Evolutionary conservation across 2,329 filamentous ascomycete species (phyloP).

Genomic region (Malbranchea cinnamomea): DNA sequence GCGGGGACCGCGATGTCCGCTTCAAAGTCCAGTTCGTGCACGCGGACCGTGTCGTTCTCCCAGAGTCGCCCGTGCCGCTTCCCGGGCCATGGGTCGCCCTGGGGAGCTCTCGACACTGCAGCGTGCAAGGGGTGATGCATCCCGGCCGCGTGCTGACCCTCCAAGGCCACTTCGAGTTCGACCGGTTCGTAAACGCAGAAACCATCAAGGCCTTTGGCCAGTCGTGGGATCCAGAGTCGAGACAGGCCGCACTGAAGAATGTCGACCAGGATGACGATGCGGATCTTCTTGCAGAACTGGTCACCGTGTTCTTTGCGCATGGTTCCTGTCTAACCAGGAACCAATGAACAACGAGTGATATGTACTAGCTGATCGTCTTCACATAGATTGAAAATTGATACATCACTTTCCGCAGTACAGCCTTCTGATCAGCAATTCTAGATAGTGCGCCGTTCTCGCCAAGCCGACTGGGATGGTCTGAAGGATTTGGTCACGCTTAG

Average conservation of each 20-base stretch:
- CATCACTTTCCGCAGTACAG: no score
- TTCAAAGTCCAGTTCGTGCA: slow-evolving; percentile 22
- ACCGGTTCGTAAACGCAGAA: slow-evolving; percentile 15
- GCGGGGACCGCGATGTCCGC: not conserved
- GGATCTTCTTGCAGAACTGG: not conserved
- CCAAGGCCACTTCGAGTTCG: slow-evolving; percentile 22
- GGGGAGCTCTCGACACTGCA: slow-evolving; percentile 14
- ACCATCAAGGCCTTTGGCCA: slow-evolving; percentile 5
- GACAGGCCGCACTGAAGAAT: not conserved
- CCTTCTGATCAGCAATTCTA: no score
- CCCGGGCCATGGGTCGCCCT: slow-evolving; percentile 18
- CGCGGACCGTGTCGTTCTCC: slow-evolving; percentile 16
- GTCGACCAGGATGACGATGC: not conserved
- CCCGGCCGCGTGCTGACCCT: slow-evolving; percentile 17
- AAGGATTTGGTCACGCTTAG: no score
- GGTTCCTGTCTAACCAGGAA: no score
- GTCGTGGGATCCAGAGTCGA: not conserved
- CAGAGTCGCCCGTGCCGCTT: no score
- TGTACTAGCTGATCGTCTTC: no score
- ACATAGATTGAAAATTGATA: no score
- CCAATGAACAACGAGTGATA: no score
- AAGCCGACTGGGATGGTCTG: no score
- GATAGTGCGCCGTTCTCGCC: no score
- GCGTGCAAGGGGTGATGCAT: slow-evolving; percentile 18
- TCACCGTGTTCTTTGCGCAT: not conserved